A percentile compares a stretch with the other conserved stretches of the same genome.
Conservation (phyloP, 83 land plant genomes). For the Isoetes engelmannii region DNA sequence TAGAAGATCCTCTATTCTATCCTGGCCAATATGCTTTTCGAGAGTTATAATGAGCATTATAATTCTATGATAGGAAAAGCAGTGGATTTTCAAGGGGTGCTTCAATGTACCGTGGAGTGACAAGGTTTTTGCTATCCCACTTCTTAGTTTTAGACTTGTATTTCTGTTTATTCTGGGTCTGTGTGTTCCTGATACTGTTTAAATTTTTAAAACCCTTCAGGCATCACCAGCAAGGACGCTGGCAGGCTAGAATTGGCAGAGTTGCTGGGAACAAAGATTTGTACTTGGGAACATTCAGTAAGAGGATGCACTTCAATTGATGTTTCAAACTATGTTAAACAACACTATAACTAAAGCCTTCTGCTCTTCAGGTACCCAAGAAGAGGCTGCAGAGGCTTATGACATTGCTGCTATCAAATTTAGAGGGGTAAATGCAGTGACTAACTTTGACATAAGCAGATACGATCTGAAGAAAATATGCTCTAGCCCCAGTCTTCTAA, state of each 20-base stretch:
- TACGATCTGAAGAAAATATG: constrained; percentile 62
- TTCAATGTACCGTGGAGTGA: constrained; percentile 74
- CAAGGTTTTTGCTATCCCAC: constrained; percentile 42
- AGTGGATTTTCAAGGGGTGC: constrained; percentile 90
- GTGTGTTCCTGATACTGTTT: neutral
- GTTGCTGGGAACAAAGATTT: constrained; percentile 89
- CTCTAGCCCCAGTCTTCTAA: constrained; percentile 44
- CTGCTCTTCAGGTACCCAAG: constrained; percentile 49
- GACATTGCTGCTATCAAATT: constrained; percentile 81
- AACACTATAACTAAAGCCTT: neutral
- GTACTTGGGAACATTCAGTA: constrained; percentile 90
- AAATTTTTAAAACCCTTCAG: constrained; percentile 15
- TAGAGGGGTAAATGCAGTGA: constrained; percentile 68
- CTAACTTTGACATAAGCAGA: constrained; percentile 65
- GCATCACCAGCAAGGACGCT: constrained; percentile 85
- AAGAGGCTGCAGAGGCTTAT: constrained; percentile 86
- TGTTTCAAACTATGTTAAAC: neutral
- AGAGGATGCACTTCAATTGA: constrained; percentile 19
- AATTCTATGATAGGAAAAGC: constrained; percentile 41
- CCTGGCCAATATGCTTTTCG: neutral
- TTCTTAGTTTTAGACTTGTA: neutral
- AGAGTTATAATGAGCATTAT: neutral
- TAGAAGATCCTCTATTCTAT: no score
- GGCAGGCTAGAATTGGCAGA: constrained; percentile 87
- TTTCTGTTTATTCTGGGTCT: neutral